Percentiles rank a stretch among this genome's conserved stretches.
Conservation (phyloP, 768 basidiomycete species). For the Chiua virens region DNA sequence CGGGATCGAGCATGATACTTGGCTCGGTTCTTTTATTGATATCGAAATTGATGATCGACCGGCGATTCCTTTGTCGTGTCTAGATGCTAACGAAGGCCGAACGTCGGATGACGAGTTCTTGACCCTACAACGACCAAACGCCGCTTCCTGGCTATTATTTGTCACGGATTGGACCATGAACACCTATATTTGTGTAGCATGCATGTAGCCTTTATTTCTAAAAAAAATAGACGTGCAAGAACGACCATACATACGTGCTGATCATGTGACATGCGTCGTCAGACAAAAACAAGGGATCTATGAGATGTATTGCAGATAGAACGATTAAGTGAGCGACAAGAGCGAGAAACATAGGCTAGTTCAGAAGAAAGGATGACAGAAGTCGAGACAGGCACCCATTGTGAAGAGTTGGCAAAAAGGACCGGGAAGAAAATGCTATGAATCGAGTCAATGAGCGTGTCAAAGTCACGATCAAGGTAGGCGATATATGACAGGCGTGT, state of each 20-base stretch:
- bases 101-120: not conserved
- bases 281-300: conserved; percentile 3
- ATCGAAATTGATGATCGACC: conserved; percentile 48
- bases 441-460: conserved; percentile 20
- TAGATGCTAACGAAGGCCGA: conserved; percentile 23
- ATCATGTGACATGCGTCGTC: too few species aligned
- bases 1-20: conserved; percentile 56
- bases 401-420: conserved; percentile 12
- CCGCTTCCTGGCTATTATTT: not conserved
- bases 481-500: conserved; percentile 6
- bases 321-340: conserved; percentile 25
- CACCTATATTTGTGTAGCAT: conserved; percentile 21
- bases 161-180: conserved; percentile 18
- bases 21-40: conserved; percentile 59
- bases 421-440: conserved; percentile 8
- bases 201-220: conserved; percentile 28
- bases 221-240: conserved; percentile 9
- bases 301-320: conserved; percentile 30
- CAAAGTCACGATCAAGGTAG: conserved; percentile 5
- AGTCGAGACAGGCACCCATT: not conserved
- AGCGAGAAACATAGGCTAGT: conserved; percentile 22
- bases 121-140: not conserved
- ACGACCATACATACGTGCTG: not conserved
- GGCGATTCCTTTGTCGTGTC: conserved; percentile 44
- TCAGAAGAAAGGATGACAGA: conserved; percentile 2